Evolutionary conservation across 768 basidiomycete genomes (phyloP).

Genomic region (Macrolepiota fuliginosa): DNA sequence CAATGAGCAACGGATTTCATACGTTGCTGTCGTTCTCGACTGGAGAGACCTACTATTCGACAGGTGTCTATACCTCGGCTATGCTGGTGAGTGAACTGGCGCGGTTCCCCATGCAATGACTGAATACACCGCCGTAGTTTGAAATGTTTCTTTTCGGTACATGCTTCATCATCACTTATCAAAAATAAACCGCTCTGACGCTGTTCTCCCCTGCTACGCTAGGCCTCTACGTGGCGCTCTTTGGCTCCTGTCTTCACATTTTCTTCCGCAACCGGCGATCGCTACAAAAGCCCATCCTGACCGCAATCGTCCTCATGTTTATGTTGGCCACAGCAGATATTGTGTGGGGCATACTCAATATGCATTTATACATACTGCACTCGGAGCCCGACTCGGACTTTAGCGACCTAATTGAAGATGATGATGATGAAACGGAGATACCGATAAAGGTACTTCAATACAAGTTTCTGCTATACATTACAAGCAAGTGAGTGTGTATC

Average conservation of each 20-base stretch:
- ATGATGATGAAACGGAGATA: slow-evolving; percentile 13
- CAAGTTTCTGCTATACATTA: slow-evolving; percentile 29
- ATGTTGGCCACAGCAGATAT: slow-evolving; percentile 27
- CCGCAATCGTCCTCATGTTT: slow-evolving; percentile 26
- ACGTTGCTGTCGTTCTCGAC: slow-evolving; percentile 6
- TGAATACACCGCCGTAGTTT: not conserved
- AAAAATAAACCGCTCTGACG: not conserved
- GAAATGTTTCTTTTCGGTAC: slow-evolving; percentile 13
- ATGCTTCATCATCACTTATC: not conserved
- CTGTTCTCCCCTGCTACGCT: not conserved
- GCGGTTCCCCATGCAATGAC: not conserved
- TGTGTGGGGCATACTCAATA: slow-evolving; percentile 26
- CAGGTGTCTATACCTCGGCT: slow-evolving; percentile 5
- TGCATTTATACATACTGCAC: slow-evolving; percentile 26
- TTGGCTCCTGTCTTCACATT: slow-evolving; percentile 10
- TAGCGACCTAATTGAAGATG: not conserved
- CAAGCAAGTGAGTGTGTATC: slow-evolving; percentile 26
- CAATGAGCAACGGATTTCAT: slow-evolving; percentile 4
- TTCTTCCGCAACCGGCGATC: slow-evolving; percentile 24
- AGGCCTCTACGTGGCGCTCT: slow-evolving; percentile 12
- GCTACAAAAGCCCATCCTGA: slow-evolving; percentile 23
- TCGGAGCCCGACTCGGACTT: slow-evolving; percentile 7
- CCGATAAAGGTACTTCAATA: slow-evolving; percentile 25
- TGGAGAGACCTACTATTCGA: slow-evolving; percentile 8
- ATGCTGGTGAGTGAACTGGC: slow-evolving; percentile 2